Conservation (phyloP, 768 basidiomycete genomes). For the Psilocybe subaeruginosa region DNA sequence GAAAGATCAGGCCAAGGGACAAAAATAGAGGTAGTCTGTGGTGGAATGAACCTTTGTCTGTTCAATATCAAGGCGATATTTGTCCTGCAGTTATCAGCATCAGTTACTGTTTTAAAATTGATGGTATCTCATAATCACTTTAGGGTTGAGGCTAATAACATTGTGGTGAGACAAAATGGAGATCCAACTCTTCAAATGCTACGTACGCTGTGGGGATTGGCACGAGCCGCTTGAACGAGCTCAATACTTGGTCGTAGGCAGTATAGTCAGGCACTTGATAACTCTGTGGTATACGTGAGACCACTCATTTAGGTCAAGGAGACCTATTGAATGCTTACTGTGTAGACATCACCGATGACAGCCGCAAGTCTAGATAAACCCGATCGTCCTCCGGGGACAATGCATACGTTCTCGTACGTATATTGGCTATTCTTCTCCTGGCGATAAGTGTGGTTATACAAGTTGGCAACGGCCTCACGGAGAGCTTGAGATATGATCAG, state of each 20-base stretch:
- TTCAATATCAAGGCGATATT: conserved; percentile 79
- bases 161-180: neutral
- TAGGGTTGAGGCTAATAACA: conserved; percentile 31
- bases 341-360: conserved; percentile 89
- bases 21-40: neutral
- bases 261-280: conserved; percentile 95
- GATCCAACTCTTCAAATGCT: neutral
- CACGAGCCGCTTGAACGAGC: conserved; percentile 86
- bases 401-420: conserved; percentile 91
- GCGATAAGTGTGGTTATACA: conserved; percentile 90
- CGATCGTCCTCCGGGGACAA: conserved; percentile 92
- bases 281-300: conserved; percentile 44
- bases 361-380: conserved; percentile 91
- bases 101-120: neutral
- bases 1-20: neutral
- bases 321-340: conserved; percentile 42
- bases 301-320: conserved; percentile 4
- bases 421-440: conserved; percentile 82
- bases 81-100: conserved; percentile 36
- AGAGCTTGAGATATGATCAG: conserved; percentile 50
- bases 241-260: conserved; percentile 81
- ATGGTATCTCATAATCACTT: conserved; percentile 22
- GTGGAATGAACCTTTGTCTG: conserved; percentile 62
- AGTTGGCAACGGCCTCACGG: conserved; percentile 85
- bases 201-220: conserved; percentile 87